Evolutionary conservation across 2,329 filamentous ascomycete species (phyloP).

Genomic region (Monosporascus sp.): DNA sequence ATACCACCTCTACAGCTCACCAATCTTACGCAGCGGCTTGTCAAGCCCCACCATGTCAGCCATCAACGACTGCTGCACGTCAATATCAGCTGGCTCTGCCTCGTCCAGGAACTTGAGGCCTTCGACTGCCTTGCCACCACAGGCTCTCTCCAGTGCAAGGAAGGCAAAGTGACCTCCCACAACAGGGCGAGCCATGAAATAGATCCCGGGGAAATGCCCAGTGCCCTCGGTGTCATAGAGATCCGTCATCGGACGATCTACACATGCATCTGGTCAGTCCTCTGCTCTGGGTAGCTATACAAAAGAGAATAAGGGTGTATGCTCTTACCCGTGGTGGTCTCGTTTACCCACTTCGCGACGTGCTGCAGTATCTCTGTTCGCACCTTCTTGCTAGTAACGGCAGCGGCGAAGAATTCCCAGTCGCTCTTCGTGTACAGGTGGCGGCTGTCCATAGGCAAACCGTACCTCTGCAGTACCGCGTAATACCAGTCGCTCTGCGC

Average conservation of each 20-base stretch:
- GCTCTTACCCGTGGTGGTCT: conserved; percentile 61
- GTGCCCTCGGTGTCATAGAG: conserved; percentile 75
- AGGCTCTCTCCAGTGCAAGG: conserved; percentile 74
- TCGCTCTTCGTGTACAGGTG: conserved; percentile 85
- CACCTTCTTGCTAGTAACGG: conserved; percentile 64
- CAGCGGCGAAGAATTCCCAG: conserved; percentile 86
- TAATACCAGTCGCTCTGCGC: conserved; percentile 79
- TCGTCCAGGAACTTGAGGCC: conserved; percentile 48
- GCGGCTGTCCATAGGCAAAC: conserved; percentile 74
- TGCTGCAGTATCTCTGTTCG: conserved; percentile 67
- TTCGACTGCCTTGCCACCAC: conserved; percentile 61
- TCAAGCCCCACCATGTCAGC: conserved; percentile 18
- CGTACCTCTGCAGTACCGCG: conserved; percentile 73
- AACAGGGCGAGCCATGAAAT: conserved; percentile 78
- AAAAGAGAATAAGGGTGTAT: neutral
- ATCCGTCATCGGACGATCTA: conserved; percentile 72
- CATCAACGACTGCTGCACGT: conserved; percentile 29
- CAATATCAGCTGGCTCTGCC: conserved; percentile 23
- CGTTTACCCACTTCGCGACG: conserved; percentile 77
- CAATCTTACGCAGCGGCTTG: conserved; percentile 5
- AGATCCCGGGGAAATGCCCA: conserved; percentile 67
- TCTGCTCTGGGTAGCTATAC: neutral
- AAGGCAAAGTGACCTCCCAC: conserved; percentile 84
- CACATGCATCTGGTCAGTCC: conserved; percentile 8
- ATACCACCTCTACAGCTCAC: conserved; percentile 18